A percentile compares a stretch with the other conserved stretches of the same genome.
These are phyloP conservation scores for Purpureocillium lavendulum DNA, from an alignment of 2,329 filamentous ascomycete species.

Conservation along the genomic window DNA sequence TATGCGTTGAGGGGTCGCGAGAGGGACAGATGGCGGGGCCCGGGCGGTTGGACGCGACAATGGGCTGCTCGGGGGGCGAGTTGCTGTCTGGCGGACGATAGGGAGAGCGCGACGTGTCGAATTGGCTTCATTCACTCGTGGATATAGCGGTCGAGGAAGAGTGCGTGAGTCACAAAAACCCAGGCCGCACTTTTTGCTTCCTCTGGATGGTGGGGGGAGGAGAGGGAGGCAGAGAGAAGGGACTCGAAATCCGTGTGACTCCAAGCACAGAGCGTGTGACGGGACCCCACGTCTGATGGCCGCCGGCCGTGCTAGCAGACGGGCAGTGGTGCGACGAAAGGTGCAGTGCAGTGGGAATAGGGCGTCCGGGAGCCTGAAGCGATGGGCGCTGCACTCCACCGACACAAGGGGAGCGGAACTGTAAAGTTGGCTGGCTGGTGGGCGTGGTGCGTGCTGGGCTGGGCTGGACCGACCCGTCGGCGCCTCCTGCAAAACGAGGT, in stretches of 20 bases:
- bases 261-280: slow-evolving; percentile 1
- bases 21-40: slow-evolving; percentile 18
- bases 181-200: slow-evolving; percentile 11
- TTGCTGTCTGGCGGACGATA: slow-evolving; percentile 4
- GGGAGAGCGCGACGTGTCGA: slow-evolving; percentile 8
- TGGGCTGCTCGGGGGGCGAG: slow-evolving; percentile 5
- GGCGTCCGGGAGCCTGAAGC: too few relatives aligned
- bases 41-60: slow-evolving; percentile 11
- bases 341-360: too few relatives aligned
- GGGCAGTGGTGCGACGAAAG: too few relatives aligned
- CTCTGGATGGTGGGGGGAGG: slow-evolving; percentile 12
- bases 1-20: slow-evolving; percentile 20
- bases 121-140: slow-evolving; percentile 19
- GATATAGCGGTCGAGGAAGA: slow-evolving; percentile 8
- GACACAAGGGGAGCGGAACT: not conserved
- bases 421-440: too few relatives aligned
- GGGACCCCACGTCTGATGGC: not conserved
- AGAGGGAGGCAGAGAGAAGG: slow-evolving; percentile 2
- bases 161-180: slow-evolving; percentile 19
- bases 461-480: too few relatives aligned
- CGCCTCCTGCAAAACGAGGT: too few relatives aligned
- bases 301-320: not conserved
- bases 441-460: too few relatives aligned
- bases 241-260: slow-evolving; percentile 4
- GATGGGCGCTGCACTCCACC: too few relatives aligned